Conservation (phyloP, 2,329 filamentous ascomycete species). For the Penicillium vulpinum region DNA sequence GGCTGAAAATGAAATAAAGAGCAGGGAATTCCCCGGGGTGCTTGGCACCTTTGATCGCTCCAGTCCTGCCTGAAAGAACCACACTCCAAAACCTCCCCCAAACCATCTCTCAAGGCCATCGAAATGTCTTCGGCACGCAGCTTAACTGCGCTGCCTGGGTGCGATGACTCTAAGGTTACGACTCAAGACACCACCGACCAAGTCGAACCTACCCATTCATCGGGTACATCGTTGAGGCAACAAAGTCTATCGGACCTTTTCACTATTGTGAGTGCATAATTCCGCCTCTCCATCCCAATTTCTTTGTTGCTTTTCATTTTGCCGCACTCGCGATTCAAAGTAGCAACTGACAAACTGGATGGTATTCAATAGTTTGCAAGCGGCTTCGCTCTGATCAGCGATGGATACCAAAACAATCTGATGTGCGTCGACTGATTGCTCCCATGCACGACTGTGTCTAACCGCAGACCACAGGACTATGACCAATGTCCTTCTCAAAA, state of each 20-base stretch:
- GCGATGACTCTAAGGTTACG: background rate
- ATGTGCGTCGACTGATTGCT: constrained; percentile 21
- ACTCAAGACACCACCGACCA: background rate
- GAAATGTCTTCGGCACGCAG: background rate
- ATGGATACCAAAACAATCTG: constrained; percentile 35
- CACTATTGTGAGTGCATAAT: constrained; percentile 25
- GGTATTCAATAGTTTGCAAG: constrained; percentile 23
- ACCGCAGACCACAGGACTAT: constrained; percentile 24
- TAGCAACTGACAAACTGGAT: too few species aligned
- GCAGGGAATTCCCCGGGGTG: background rate
- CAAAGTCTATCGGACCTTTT: constrained; percentile 31
- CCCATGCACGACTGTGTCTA: background rate
- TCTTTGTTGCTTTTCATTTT: background rate
- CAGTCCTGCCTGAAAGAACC: background rate
- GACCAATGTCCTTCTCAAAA: constrained; percentile 31
- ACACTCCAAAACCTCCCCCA: background rate
- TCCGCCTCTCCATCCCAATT: background rate
- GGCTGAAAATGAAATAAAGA: background rate
- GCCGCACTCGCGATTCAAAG: background rate
- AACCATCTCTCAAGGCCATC: background rate
- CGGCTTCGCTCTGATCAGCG: constrained; percentile 32
- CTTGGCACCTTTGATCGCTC: too few species aligned
- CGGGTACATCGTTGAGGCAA: constrained; percentile 18
- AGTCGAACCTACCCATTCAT: constrained; percentile 1
- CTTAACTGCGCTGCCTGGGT: background rate